phyloP scores from a whole-genome alignment of 2,329 filamentous ascomycete species.

The Ophiobolus disseminans region DNA sequence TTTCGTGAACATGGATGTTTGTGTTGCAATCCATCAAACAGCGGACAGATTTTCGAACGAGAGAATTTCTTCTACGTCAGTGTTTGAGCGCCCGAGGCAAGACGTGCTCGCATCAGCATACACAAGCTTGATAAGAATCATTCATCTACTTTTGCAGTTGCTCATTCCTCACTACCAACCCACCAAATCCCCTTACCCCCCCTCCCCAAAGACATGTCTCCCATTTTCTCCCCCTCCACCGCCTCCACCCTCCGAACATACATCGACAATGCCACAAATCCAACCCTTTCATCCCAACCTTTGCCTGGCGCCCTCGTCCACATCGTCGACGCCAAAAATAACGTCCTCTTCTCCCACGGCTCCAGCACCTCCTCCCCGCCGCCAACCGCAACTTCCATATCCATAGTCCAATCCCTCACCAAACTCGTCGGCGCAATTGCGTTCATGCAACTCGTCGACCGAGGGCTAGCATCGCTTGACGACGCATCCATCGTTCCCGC shows the following conservation, averaged over 20 bases:
- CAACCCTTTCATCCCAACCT: neutral
- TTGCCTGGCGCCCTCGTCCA: constrained; percentile 30
- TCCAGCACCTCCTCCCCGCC: constrained; percentile 8
- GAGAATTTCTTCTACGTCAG: too few relatives aligned
- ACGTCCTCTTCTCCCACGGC: constrained; percentile 27
- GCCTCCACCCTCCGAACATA: constrained; percentile 7
- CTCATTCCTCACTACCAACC: too few relatives aligned
- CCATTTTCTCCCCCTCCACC: constrained; percentile 5
- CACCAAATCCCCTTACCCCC: too few relatives aligned
- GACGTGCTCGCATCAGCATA: neutral
- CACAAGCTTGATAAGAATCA: too few relatives aligned
- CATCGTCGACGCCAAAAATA: constrained; percentile 21
- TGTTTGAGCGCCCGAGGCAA: neutral
- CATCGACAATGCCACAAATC: constrained; percentile 18
- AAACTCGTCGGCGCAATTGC: constrained; percentile 35
- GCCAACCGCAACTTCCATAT: constrained; percentile 20
- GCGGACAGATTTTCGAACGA: too few relatives aligned
- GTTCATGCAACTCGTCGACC: constrained; percentile 34
- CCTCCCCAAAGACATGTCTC: constrained; percentile 20
- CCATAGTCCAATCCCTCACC: constrained; percentile 27
- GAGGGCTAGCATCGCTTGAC: constrained; percentile 22
- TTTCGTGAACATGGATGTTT: too few relatives aligned
- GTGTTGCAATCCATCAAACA: too few relatives aligned
- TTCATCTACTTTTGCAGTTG: too few relatives aligned
- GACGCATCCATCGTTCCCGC: constrained; percentile 18